These are phyloP conservation scores for Neurospora sp. DNA, from an alignment of 495 filamentous ascomycete genomes.

Conservation along the genomic window DNA sequence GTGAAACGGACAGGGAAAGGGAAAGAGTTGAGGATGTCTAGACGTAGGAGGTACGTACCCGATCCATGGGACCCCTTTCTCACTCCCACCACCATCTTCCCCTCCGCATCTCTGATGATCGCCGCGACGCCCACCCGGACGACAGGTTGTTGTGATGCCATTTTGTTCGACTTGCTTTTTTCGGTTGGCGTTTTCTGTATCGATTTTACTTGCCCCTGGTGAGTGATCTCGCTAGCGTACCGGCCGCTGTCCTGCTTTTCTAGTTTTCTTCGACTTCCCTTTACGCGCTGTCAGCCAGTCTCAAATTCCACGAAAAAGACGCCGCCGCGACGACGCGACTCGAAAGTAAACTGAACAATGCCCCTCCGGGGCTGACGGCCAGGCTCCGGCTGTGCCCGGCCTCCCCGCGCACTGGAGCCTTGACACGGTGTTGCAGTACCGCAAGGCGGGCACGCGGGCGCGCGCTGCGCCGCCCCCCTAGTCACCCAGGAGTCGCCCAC, in stretches of 20 bases:
- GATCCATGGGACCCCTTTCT: slow-evolving; percentile 32
- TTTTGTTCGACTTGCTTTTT: neutral
- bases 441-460: neutral
- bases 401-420: neutral
- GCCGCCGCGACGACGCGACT: neutral
- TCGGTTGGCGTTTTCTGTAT: neutral
- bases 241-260: neutral
- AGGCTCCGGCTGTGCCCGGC: neutral
- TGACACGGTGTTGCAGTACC: neutral
- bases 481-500: neutral
- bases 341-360: neutral
- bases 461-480: neutral
- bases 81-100: slow-evolving; percentile 29
- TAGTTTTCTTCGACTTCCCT: neutral
- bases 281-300: neutral
- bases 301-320: neutral
- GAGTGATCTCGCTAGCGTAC: neutral
- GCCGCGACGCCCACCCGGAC: slow-evolving; percentile 32
- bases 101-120: slow-evolving; percentile 23
- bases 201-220: neutral
- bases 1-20: neutral
- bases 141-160: slow-evolving; percentile 8
- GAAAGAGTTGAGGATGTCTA: neutral
- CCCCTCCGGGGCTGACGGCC: neutral
- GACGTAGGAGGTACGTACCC: slow-evolving; percentile 17